Conservation (phyloP, 495 filamentous ascomycete species). For the Opeltia flavorubescens region DNA sequence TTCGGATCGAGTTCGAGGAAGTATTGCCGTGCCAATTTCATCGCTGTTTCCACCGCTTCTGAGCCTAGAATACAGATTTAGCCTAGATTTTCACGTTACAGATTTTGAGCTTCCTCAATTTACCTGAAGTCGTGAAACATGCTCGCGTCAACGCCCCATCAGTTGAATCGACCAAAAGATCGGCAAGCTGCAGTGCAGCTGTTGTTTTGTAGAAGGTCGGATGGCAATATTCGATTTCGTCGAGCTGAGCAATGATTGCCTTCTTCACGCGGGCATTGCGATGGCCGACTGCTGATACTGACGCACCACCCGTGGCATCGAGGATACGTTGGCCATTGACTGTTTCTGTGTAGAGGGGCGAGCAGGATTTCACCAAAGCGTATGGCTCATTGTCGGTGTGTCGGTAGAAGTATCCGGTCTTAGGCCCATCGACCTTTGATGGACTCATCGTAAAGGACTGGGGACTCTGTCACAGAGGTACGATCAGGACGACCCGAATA, state of each 20-base stretch:
- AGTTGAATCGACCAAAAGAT: slow-evolving; percentile 31
- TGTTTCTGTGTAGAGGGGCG: slow-evolving; percentile 31
- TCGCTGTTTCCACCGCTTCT: slow-evolving; percentile 44
- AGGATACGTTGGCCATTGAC: slow-evolving; percentile 49
- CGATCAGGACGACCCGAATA: too few relatives aligned
- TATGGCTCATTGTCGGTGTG: neutral
- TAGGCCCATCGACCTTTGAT: too few relatives aligned
- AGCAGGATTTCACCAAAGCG: neutral
- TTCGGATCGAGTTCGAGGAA: slow-evolving; percentile 20
- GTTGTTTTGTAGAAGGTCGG: slow-evolving; percentile 29
- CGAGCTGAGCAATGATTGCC: slow-evolving; percentile 25
- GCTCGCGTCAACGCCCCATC: slow-evolving; percentile 29
- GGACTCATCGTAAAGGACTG: too few relatives aligned
- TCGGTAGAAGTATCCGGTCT: neutral
- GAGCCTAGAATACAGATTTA: slow-evolving; percentile 32
- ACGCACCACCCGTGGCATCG: slow-evolving; percentile 43
- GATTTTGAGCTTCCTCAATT: slow-evolving; percentile 7
- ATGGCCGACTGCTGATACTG: slow-evolving; percentile 38
- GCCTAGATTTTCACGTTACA: neutral
- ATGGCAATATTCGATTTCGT: slow-evolving; percentile 28
- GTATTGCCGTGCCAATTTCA: slow-evolving; percentile 36
- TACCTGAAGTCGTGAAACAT: slow-evolving; percentile 43
- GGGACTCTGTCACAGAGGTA: too few relatives aligned
- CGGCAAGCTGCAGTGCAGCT: slow-evolving; percentile 27
- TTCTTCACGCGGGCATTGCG: slow-evolving; percentile 28